These are phyloP conservation scores for Mycosphaerelloides madeirae DNA, from an alignment of 2,329 filamentous ascomycete genomes.

Conservation along the genomic window DNA sequence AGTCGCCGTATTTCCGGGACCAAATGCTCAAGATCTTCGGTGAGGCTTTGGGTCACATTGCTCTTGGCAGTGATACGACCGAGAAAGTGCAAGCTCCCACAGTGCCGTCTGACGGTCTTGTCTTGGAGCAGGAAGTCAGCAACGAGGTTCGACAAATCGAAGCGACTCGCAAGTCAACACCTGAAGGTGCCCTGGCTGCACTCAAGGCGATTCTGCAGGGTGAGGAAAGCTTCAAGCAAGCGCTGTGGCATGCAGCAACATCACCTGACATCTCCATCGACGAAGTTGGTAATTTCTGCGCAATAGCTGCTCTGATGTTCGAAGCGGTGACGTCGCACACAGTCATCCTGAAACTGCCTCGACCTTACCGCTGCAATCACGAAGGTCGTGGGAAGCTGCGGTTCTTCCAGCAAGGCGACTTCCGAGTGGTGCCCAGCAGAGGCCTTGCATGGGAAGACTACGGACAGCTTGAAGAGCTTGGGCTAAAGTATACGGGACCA, in stretches of 20 bases:
- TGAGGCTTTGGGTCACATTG: conserved; percentile 53
- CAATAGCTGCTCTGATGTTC: conserved; percentile 55
- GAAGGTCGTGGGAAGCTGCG: conserved; percentile 46
- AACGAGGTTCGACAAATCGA: conserved; percentile 51
- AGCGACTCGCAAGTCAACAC: conserved; percentile 49
- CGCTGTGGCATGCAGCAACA: conserved; percentile 53
- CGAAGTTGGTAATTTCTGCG: conserved; percentile 54
- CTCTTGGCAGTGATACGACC: conserved; percentile 48
- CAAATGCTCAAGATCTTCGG: conserved; percentile 51
- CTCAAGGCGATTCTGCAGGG: conserved; percentile 50
- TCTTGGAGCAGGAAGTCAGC: conserved; percentile 54
- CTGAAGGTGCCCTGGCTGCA: conserved; percentile 55
- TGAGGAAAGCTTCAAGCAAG: conserved; percentile 48
- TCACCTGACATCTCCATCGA: conserved; percentile 48
- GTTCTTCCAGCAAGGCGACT: conserved; percentile 27
- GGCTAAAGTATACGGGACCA: conserved; percentile 29
- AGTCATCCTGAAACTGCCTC: conserved; percentile 51
- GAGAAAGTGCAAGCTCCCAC: conserved; percentile 29
- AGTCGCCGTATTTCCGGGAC: conserved; percentile 54
- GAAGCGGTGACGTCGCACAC: conserved; percentile 47
- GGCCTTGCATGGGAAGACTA: conserved; percentile 28
- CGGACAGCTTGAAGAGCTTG: conserved; percentile 24
- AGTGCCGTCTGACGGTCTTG: conserved; percentile 41
- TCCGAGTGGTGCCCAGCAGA: conserved; percentile 25
- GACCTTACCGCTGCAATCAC: conserved; percentile 53